Conservation (phyloP, 2,329 filamentous ascomycete genomes). For the Claviceps arundinis region DNA sequence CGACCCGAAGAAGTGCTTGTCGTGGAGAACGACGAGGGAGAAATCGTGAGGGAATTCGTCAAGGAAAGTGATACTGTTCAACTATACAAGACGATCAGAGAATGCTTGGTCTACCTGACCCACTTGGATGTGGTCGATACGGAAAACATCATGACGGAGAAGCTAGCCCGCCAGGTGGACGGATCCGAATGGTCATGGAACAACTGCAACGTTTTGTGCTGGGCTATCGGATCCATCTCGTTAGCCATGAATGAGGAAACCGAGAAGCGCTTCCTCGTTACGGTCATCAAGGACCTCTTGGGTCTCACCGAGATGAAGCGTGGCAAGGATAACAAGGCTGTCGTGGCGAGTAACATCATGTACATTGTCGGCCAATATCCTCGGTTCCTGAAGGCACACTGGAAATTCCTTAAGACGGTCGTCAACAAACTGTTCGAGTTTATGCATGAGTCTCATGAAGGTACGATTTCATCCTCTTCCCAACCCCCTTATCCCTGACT, state of each 20-base stretch:
- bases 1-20: conserved; percentile 94
- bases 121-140: conserved; percentile 96
- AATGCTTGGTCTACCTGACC: conserved; percentile 92
- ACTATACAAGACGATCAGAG: conserved; percentile 95
- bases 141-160: conserved; percentile 98
- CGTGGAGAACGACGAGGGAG: conserved; percentile 98
- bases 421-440: conserved; percentile 99
- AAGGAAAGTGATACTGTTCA: conserved; percentile 99
- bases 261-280: conserved; percentile 95
- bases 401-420: conserved; percentile 99
- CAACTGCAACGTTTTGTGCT: conserved; percentile 98
- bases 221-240: conserved; percentile 97
- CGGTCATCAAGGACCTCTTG: conserved; percentile 94
- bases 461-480: conserved; percentile 27
- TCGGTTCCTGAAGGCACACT: conserved; percentile 95
- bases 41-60: conserved; percentile 97
- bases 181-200: conserved; percentile 97
- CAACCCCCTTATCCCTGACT: too few species aligned
- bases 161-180: conserved; percentile 88
- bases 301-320: conserved; percentile 98
- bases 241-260: conserved; percentile 99
- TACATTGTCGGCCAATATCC: conserved; percentile 99
- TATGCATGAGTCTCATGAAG: conserved; percentile 99
- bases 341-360: conserved; percentile 99
- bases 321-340: conserved; percentile 98